A percentile compares a stretch with the other conserved stretches of the same genome.
These are phyloP conservation scores for Clitopilus hobsonii DNA, from an alignment of 768 basidiomycete species.

Conservation along the genomic window DNA sequence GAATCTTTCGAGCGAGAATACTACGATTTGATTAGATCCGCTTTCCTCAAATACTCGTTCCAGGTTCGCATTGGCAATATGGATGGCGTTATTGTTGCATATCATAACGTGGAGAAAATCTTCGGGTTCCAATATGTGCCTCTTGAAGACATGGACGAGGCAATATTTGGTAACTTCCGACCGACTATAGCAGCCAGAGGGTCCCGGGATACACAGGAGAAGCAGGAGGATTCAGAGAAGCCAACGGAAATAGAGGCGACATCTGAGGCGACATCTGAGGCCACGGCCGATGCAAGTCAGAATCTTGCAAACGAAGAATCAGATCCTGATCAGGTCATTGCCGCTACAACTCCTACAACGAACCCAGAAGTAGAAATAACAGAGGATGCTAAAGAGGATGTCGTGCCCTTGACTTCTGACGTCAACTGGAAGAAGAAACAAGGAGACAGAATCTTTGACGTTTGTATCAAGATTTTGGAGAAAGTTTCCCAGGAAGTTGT, in stretches of 20 bases:
- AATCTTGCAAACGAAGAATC: no score
- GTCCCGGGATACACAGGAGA: background rate
- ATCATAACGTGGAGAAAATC: constrained; percentile 81
- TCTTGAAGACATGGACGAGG: constrained; percentile 81
- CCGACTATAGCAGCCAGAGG: constrained; percentile 26
- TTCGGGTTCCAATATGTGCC: constrained; percentile 95
- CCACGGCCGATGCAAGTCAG: no score
- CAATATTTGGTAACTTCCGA: constrained; percentile 55
- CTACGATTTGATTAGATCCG: constrained; percentile 90
- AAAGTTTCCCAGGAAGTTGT: constrained; percentile 52
- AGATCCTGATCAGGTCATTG: no score
- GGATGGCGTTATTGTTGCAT: constrained; percentile 90
- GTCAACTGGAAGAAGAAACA: background rate
- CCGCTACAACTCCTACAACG: no score
- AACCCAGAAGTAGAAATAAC: no score
- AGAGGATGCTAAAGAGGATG: background rate
- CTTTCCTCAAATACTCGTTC: constrained; percentile 89
- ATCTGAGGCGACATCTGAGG: no score
- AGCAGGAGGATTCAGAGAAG: background rate
- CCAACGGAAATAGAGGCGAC: background rate
- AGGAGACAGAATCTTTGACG: constrained; percentile 75
- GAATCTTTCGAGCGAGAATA: constrained; percentile 92
- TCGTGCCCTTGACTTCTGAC: background rate
- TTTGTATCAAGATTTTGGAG: constrained; percentile 72
- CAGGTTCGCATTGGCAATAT: constrained; percentile 96